phyloP scores from a whole-genome alignment of 768 basidiomycete species.

The Pilatotrama ljubarskyi region DNA sequence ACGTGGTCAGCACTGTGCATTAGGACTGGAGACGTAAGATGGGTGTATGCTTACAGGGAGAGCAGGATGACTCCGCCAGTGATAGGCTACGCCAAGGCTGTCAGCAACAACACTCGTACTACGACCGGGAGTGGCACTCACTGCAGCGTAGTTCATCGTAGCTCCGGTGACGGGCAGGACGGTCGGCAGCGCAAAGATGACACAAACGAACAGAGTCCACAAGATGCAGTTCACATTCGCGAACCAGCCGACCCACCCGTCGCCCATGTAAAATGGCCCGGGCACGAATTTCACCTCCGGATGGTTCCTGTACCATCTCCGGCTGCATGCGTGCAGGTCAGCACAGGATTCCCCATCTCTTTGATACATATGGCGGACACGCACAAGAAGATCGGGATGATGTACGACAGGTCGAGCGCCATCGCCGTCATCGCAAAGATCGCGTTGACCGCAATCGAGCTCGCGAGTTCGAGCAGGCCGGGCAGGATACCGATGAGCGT shows the following conservation, averaged over 20 bases:
- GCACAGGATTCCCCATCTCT: not conserved
- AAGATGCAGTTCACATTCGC: slow-evolving; percentile 65
- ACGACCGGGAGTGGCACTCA: slow-evolving; percentile 32
- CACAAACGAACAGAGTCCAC: slow-evolving; percentile 68
- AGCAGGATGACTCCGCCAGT: slow-evolving; percentile 37
- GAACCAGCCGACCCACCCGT: slow-evolving; percentile 59
- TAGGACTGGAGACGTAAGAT: not conserved
- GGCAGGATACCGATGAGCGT: slow-evolving; percentile 68
- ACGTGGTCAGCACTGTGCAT: not conserved
- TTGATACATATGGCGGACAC: slow-evolving; percentile 9
- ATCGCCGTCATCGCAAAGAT: slow-evolving; percentile 83
- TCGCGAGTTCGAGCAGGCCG: slow-evolving; percentile 74
- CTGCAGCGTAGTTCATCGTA: slow-evolving; percentile 85
- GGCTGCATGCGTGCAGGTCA: slow-evolving; percentile 31
- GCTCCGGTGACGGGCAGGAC: slow-evolving; percentile 62
- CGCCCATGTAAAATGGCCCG: slow-evolving; percentile 85
- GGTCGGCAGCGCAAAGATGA: slow-evolving; percentile 76
- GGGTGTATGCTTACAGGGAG: slow-evolving; percentile 28
- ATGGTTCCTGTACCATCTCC: slow-evolving; percentile 66
- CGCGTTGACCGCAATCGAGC: slow-evolving; percentile 73
- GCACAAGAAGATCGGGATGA: slow-evolving; percentile 74
- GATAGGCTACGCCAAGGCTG: slow-evolving; percentile 27
- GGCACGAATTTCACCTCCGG: slow-evolving; percentile 84
- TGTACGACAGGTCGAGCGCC: slow-evolving; percentile 75
- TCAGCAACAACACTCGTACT: not conserved